phyloP scores from a whole-genome alignment of 2,329 filamentous ascomycete genomes.

The Diplodia mutila region DNA sequence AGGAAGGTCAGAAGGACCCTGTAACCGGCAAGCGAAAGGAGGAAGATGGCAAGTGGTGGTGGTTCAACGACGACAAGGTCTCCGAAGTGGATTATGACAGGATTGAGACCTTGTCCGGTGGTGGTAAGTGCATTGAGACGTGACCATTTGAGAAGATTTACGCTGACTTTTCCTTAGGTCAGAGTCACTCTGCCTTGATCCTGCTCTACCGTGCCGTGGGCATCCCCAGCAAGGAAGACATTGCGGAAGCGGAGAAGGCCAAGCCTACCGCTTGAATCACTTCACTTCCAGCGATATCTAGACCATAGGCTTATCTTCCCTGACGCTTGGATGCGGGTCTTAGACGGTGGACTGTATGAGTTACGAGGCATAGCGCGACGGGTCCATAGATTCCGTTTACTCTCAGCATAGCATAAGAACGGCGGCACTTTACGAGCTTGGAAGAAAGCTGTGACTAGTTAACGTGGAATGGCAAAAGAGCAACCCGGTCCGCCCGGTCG shows the following conservation, averaged over 20 bases:
- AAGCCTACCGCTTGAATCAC: neutral
- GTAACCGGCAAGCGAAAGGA: slow-evolving; percentile 76
- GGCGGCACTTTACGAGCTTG: neutral
- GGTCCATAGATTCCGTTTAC: slow-evolving; percentile 16
- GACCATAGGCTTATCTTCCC: neutral
- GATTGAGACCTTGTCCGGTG: slow-evolving; percentile 86
- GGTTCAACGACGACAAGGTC: slow-evolving; percentile 99
- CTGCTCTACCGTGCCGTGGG: slow-evolving; percentile 77
- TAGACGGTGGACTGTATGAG: slow-evolving; percentile 25
- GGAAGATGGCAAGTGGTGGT: slow-evolving; percentile 98
- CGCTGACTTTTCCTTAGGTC: slow-evolving; percentile 50
- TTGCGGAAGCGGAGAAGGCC: slow-evolving; percentile 10
- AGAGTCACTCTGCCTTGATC: slow-evolving; percentile 82
- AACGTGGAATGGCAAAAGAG: neutral
- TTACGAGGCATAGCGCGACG: slow-evolving; percentile 21
- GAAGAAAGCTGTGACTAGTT: neutral
- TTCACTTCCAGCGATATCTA: neutral
- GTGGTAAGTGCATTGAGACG: slow-evolving; percentile 60
- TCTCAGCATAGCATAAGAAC: slow-evolving; percentile 15
- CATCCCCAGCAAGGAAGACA: slow-evolving; percentile 22
- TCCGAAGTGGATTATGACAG: slow-evolving; percentile 89
- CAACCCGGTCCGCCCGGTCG: neutral
- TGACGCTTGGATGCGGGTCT: neutral
- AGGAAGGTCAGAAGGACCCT: slow-evolving; percentile 72
- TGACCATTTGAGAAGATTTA: neutral